phyloP scores from a whole-genome alignment of 1,284 basidiomycete genomes.

The Apiotrichum veenhuisii region DNA sequence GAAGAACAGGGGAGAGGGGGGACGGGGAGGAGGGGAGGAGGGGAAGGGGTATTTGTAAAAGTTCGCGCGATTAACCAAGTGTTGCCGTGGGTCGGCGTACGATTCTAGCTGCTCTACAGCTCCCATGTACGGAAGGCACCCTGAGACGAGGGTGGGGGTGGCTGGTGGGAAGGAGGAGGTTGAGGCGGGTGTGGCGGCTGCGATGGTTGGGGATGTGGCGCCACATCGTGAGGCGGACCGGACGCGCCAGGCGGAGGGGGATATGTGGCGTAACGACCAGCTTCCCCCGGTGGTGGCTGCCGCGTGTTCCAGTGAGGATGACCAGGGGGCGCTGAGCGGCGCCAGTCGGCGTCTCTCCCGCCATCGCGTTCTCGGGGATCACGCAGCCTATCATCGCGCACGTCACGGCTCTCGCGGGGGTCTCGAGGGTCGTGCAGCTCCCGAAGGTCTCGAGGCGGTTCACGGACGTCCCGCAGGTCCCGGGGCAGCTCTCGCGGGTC shows the following conservation, averaged over 20 bases:
- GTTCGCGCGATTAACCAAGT: too few relatives aligned
- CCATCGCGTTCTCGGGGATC: neutral
- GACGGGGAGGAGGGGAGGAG: neutral
- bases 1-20: too few relatives aligned
- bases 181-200: neutral
- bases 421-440: neutral
- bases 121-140: constrained; percentile 1
- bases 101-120: neutral
- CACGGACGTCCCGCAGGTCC: neutral
- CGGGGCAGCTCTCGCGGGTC: neutral
- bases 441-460: neutral
- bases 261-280: neutral
- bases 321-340: neutral
- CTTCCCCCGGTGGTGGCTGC: neutral
- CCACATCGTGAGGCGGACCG: neutral
- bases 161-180: neutral
- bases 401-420: neutral
- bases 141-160: neutral
- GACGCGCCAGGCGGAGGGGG: neutral
- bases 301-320: neutral
- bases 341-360: neutral
- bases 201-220: neutral
- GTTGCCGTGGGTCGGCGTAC: too few relatives aligned
- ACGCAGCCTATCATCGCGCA: neutral
- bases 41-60: neutral